A percentile compares a stretch with the other conserved stretches of the same genome.
phyloP scores from a whole-genome alignment of 371 early-diverging fungal species.

The Rhizopus sp. region DNA sequence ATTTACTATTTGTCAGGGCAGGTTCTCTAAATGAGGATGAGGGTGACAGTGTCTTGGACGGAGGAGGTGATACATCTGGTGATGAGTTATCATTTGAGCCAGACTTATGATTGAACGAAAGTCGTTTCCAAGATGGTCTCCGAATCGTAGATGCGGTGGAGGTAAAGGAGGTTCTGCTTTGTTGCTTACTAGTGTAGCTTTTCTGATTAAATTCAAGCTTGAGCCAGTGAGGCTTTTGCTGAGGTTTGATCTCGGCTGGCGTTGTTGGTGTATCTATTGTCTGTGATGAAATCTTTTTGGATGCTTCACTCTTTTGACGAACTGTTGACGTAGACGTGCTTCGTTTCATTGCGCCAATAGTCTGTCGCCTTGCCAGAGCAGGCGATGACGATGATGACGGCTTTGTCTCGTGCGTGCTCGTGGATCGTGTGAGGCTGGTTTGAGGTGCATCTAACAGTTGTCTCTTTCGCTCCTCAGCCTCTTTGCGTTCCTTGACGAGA shows the following conservation, averaged over 20 bases:
- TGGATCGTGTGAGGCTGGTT: slow-evolving; percentile 3
- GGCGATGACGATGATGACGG: background rate
- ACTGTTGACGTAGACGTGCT: background rate
- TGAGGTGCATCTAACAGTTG: slow-evolving; percentile 18
- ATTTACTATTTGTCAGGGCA: background rate
- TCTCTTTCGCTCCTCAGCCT: slow-evolving; percentile 32
- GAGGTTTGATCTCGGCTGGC: background rate
- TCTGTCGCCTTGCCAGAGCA: background rate
- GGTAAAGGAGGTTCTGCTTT: background rate
- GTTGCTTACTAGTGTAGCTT: background rate
- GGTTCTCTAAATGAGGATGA: background rate
- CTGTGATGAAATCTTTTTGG: background rate
- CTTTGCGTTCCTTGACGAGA: slow-evolving; percentile 75
- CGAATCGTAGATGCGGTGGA: too few species aligned
- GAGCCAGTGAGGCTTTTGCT: background rate
- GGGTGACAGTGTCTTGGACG: too few species aligned
- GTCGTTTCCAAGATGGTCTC: background rate
- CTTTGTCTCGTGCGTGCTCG: background rate
- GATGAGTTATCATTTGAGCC: background rate
- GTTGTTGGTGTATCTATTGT: background rate
- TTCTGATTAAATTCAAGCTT: background rate
- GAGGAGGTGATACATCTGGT: background rate
- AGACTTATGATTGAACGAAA: background rate
- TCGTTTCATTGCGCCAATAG: background rate
- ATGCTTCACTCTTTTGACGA: too few species aligned